A percentile compares a stretch with the other conserved stretches of the same genome.
phyloP scores from a whole-genome alignment of 2,329 filamentous ascomycete genomes.

The Claviceps maximensis region DNA sequence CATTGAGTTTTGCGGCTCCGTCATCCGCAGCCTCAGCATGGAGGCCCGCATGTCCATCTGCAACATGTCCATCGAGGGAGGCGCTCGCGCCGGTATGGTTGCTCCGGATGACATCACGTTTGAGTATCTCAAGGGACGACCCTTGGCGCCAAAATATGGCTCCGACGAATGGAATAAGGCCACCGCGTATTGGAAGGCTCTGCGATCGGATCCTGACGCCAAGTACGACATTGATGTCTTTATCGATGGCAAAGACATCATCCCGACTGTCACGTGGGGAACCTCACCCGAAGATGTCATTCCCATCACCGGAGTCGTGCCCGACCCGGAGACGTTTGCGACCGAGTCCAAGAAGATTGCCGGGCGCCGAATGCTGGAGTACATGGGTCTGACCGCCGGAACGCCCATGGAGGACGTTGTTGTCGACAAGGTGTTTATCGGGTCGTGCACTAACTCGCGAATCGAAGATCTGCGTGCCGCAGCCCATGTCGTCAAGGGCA shows the following conservation, averaged over 20 bases:
- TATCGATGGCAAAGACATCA: conserved; percentile 85
- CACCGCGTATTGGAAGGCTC: conserved; percentile 70
- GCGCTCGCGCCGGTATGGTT: conserved; percentile 91
- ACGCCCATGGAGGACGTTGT: conserved; percentile 85
- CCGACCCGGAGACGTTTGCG: conserved; percentile 75
- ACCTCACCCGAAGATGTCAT: conserved; percentile 93
- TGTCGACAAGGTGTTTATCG: conserved; percentile 95
- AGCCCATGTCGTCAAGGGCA: conserved; percentile 73
- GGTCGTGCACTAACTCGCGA: conserved; percentile 92
- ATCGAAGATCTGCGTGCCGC: conserved; percentile 91
- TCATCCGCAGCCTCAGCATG: conserved; percentile 81
- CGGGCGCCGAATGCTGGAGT: conserved; percentile 73
- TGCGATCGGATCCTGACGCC: conserved; percentile 77
- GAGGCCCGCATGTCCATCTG: conserved; percentile 98
- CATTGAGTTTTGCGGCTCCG: conserved; percentile 94
- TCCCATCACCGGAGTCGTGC: conserved; percentile 85
- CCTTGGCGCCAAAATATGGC: conserved; percentile 72
- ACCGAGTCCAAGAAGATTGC: conserved; percentile 68
- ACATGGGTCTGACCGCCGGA: conserved; percentile 85
- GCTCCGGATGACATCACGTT: conserved; percentile 90
- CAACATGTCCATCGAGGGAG: conserved; percentile 98
- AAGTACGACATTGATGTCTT: conserved; percentile 82
- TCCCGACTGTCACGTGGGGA: conserved; percentile 91
- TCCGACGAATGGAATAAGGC: conserved; percentile 86
- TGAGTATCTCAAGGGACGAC: conserved; percentile 84